Conservation (phyloP, 345 rosid genomes). For the Eucalyptus polybractea region DNA sequence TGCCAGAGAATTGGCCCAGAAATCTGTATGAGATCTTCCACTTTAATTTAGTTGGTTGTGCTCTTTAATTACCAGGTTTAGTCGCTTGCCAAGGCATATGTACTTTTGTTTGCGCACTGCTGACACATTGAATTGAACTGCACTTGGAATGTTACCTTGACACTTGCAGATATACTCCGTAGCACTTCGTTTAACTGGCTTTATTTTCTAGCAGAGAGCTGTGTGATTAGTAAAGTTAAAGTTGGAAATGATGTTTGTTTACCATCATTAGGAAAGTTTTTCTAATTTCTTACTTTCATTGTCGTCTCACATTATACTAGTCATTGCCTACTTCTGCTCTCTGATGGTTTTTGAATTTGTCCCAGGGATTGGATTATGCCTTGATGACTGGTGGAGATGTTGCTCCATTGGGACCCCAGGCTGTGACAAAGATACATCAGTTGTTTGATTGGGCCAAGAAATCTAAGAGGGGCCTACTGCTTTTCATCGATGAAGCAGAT, state of each 20-base stretch:
- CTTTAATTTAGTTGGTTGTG: not conserved
- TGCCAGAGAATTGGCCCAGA: slow-evolving; percentile 81
- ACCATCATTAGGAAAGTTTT: not conserved
- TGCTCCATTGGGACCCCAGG: slow-evolving; percentile 96
- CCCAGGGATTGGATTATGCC: slow-evolving; percentile 95
- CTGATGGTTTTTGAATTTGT: not conserved
- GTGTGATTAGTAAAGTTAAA: not conserved
- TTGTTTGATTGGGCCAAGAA: slow-evolving; percentile 95
- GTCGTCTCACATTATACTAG: not conserved
- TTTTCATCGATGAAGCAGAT: slow-evolving; percentile 98
- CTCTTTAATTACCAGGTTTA: not conserved
- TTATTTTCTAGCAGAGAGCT: not conserved
- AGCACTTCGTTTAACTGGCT: not conserved
- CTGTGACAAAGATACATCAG: slow-evolving; percentile 97
- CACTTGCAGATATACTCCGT: not conserved
- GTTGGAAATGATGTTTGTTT: not conserved
- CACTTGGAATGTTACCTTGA: not conserved
- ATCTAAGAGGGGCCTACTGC: slow-evolving; percentile 71
- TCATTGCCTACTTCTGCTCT: not conserved
- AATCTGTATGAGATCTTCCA: slow-evolving; percentile 55
- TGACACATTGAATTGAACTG: not conserved
- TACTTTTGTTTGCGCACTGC: not conserved
- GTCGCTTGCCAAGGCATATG: not conserved
- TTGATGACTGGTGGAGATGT: slow-evolving; percentile 99
- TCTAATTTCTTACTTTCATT: not conserved